Evolutionary conservation across 2,329 filamentous ascomycete genomes (phyloP).

Genomic region (Penicillium rolfsii): DNA sequence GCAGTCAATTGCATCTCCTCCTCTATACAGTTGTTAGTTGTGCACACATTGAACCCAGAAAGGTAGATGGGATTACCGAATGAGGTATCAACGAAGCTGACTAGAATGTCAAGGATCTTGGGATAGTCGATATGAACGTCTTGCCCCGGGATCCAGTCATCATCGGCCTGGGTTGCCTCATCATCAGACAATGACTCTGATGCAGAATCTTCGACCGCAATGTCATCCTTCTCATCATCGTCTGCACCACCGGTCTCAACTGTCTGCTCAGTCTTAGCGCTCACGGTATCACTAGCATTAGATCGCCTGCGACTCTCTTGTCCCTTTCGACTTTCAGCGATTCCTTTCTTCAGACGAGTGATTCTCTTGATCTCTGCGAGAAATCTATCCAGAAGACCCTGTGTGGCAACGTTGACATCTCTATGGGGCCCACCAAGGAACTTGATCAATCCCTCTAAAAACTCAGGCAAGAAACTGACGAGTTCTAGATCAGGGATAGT

Average conservation of each 20-base stretch:
- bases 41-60: constrained; percentile 32
- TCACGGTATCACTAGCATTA: constrained; percentile 69
- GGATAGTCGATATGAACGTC: constrained; percentile 94
- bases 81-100: constrained; percentile 82
- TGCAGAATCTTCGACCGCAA: constrained; percentile 56
- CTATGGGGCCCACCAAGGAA: constrained; percentile 89
- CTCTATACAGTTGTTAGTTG: constrained; percentile 56
- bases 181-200: constrained; percentile 55
- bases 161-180: constrained; percentile 67
- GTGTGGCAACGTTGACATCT: constrained; percentile 94
- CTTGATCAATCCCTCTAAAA: constrained; percentile 83
- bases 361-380: constrained; percentile 94
- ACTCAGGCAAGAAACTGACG: constrained; percentile 88
- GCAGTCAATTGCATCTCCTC: constrained; percentile 91
- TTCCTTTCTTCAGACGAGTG: constrained; percentile 85
- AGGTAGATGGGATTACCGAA: constrained; percentile 57
- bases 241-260: constrained; percentile 37
- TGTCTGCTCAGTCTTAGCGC: constrained; percentile 56
- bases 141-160: constrained; percentile 96
- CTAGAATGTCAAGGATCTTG: constrained; percentile 87
- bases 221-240: constrained; percentile 54
- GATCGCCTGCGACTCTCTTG: constrained; percentile 71
- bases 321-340: constrained; percentile 79
- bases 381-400: constrained; percentile 85
- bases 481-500: constrained; percentile 96